Base-by-base conservation (phyloP, 257 asterid genomes). In the Nicotiana undulata region DNA sequence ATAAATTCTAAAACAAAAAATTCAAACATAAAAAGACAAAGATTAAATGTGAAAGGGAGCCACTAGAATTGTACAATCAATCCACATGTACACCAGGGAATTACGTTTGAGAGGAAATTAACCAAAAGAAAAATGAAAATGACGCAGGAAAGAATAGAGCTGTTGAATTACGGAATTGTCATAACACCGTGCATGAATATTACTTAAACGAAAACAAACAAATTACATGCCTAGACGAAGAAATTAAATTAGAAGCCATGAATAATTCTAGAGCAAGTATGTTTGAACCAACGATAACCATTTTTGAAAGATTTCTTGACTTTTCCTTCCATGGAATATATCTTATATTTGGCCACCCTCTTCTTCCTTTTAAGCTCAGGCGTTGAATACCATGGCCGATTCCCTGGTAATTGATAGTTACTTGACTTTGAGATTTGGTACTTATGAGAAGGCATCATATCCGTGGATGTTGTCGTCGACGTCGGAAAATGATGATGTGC, bases 271-370 rank as follows among this genome's bases (percentile, higher is more conserved):
- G 89, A 82, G 77, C 94, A 92, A 4, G 84, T 86, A 9, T 63
- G 85, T 86, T 90, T 92, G 81, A 94, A 59, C 97, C 94, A 92
- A 83, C 93, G 86, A 12, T 89, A 18, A 3, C 97, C 87, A 17
- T 87, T 86, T 70, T 84, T 86, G 60, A 86, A 81, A 24, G 89
- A 87, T 28, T 68, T 81, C 89, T 92, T 94, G 32, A 91, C 81
- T 83, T 92, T 89, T 24, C 95, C 93, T 85, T 94, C 97, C 8
- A 89, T 82, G 3, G 97, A 83, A 81, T 91, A 94, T 56, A 87
- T 34, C 53, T 91, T 92, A 83, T 94, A 94, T 72, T 83, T 87
- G 31, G 89, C 88, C 5, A 92, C 83, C 81, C 98, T 90, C 79
- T 83, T 94, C 79, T 82, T 89, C 32, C 95, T 87, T 46, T 89